These are phyloP conservation scores for Inga leiocalycina DNA, from an alignment of 306 rosid genomes.

Conservation along the genomic window DNA sequence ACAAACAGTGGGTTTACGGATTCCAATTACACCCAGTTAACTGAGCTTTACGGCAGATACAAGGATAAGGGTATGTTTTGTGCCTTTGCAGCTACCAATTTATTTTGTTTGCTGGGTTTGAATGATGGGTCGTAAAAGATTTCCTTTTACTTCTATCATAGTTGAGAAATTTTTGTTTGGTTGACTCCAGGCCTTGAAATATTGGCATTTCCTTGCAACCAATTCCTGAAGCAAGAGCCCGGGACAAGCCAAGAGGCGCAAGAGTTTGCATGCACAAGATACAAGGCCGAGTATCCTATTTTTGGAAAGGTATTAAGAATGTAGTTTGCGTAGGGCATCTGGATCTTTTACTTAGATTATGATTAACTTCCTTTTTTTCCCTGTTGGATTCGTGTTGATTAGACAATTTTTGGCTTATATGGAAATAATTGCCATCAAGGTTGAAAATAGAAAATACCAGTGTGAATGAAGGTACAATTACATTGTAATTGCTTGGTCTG, in stretches of 20 bases:
- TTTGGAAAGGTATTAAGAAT: constrained; percentile 68
- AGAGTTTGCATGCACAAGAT: constrained; percentile 79
- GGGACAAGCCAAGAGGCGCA: constrained; percentile 72
- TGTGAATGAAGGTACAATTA: background rate
- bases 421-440: background rate
- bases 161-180: background rate
- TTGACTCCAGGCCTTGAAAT: constrained; percentile 70
- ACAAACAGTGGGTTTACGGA: constrained; percentile 70
- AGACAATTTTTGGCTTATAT: background rate
- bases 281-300: constrained; percentile 87
- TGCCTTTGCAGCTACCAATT: background rate
- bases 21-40: constrained; percentile 77
- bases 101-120: background rate
- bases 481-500: background rate
- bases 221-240: constrained; percentile 87
- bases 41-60: constrained; percentile 71
- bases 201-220: constrained; percentile 98
- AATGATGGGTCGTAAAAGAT: constrained; percentile 1
- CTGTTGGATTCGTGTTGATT: background rate
- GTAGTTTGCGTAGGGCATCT: background rate
- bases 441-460: background rate
- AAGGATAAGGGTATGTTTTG: constrained; percentile 58
- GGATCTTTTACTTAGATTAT: background rate
- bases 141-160: background rate
- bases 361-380: background rate